Base-by-base conservation (phyloP, 2,329 filamentous ascomycete species). In the Aspergillus terreus region DNA sequence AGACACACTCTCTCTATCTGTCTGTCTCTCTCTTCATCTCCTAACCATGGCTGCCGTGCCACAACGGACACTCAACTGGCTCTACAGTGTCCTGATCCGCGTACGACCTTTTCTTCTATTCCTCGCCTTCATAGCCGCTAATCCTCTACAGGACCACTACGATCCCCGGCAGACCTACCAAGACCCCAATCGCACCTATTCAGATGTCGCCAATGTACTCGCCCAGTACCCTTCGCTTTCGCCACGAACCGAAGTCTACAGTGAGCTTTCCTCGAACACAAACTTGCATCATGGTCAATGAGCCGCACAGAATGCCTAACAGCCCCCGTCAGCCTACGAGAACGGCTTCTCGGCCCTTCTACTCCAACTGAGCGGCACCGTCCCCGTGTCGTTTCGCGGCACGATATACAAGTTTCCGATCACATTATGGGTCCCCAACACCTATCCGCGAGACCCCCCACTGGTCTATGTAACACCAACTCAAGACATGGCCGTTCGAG, bases 161-260 rank as follows among this genome's bases (percentile, higher is more conserved):
- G 66, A 69, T 58, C 65, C 67, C 51, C 65, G 66, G 45, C 71
- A 97, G 89, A 90, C 95, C 81, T 97, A 99, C 69, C 85, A 85
- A 70, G 90, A 97, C 75, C 87, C 95, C 53, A 95, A 92, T 67
- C 87, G 91, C 55, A 90, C 92, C 49, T 97, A 97, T 75, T 88
- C 88, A 69, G 92, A 97, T 73, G 86, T 95, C 61, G 92, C 89
- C 57, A 87, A 90, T 66, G 83, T 86, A 25, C 83, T 99, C 48
- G 82, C 88, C 30, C 82, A 87, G 60, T 90, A 91, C 66, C 84
- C 90, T 6, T 87, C 89, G 2, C 79, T 99, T 19, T 82, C 86
- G 7, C 90, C 92, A 23, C 84, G 89, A 61, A 99, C 94, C 55
- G 92, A 97, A 71, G 92, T 97, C 47, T 95, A 97, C 73, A 97